A percentile compares a stretch with the other conserved stretches of the same genome.
These are phyloP conservation scores for Arachnomyces sp. DNA, from an alignment of 2,329 filamentous ascomycete genomes.

Conservation along the genomic window DNA sequence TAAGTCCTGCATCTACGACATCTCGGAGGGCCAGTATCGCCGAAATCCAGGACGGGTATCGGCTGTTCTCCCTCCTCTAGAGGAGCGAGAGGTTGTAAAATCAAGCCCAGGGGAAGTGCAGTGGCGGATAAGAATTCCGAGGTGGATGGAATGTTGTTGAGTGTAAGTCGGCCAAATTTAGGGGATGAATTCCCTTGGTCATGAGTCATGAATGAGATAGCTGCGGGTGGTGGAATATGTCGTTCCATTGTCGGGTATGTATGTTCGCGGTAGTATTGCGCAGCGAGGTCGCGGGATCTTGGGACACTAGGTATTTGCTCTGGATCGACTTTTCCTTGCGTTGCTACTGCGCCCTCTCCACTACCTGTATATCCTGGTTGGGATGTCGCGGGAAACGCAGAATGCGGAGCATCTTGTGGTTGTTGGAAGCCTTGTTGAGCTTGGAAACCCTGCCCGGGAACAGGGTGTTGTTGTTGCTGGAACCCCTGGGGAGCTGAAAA, in stretches of 20 bases:
- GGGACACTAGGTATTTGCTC: constrained; percentile 92
- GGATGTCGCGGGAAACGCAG: constrained; percentile 15
- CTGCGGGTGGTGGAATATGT: constrained; percentile 80
- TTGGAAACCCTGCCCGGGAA: constrained; percentile 24
- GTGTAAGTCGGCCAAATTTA: constrained; percentile 80
- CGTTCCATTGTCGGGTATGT: constrained; percentile 94
- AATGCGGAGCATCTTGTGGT: constrained; percentile 11
- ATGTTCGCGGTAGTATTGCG: constrained; percentile 76
- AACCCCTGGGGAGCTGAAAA: constrained; percentile 16
- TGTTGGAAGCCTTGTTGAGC: constrained; percentile 20
- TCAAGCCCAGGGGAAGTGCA: constrained; percentile 73
- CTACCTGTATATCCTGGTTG: constrained; percentile 30
- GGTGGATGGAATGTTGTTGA: constrained; percentile 86
- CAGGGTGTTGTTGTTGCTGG: constrained; percentile 33
- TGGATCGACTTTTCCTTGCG: constrained; percentile 70
- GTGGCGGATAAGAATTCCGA: constrained; percentile 72
- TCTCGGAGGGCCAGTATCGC: constrained; percentile 77
- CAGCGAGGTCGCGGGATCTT: constrained; percentile 68
- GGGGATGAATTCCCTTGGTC: constrained; percentile 96
- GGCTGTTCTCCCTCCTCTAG: constrained; percentile 76
- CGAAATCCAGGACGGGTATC: constrained; percentile 91
- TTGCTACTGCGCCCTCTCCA: constrained; percentile 50
- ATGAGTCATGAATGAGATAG: constrained; percentile 81
- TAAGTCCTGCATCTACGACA: constrained; percentile 91
- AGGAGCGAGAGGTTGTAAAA: constrained; percentile 79